Evolutionary conservation across 768 basidiomycete species (phyloP).

Genomic region (Pulveroboletus frians): DNA sequence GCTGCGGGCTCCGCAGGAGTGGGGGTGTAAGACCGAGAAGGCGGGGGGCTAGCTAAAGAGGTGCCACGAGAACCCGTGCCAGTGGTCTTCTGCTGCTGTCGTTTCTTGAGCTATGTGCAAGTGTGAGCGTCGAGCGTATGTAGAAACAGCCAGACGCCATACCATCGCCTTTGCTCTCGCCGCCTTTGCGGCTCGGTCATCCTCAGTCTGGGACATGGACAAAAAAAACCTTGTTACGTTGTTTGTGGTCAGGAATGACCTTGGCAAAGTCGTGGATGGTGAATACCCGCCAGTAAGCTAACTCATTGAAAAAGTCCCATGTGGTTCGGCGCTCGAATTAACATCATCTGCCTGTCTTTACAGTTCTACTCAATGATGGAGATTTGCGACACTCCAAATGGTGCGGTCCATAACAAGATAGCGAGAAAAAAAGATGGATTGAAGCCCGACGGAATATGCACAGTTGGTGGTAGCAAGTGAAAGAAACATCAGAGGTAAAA

Average conservation of each 20-base stretch:
- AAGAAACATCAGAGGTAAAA: conserved; percentile 34
- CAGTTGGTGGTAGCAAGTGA: conserved; percentile 32
- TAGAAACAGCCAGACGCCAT: conserved; percentile 17
- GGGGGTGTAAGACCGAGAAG: conserved; percentile 50
- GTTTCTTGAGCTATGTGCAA: conserved; percentile 64
- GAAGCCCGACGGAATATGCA: conserved; percentile 43
- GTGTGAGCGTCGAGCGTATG: conserved; percentile 1
- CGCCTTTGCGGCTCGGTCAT: conserved; percentile 74
- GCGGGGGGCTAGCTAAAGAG: conserved; percentile 40
- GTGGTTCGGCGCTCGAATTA: background rate
- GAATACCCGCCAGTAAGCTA: conserved; percentile 3
- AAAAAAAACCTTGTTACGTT: conserved; percentile 3
- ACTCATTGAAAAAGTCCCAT: too few relatives aligned
- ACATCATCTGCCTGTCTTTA: background rate
- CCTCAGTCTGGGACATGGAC: conserved; percentile 45
- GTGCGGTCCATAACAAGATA: background rate
- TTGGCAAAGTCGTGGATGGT: background rate
- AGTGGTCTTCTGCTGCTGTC: conserved; percentile 62
- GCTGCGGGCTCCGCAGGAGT: conserved; percentile 37
- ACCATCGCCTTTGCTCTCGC: conserved; percentile 84
- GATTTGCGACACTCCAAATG: background rate
- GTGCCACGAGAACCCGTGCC: conserved; percentile 32
- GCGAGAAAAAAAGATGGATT: conserved; percentile 29
- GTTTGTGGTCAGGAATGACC: conserved; percentile 5
- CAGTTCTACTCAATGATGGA: conserved; percentile 2